These are phyloP conservation scores for Clonostachys solani DNA, from an alignment of 2,329 filamentous ascomycete genomes.

Conservation along the genomic window DNA sequence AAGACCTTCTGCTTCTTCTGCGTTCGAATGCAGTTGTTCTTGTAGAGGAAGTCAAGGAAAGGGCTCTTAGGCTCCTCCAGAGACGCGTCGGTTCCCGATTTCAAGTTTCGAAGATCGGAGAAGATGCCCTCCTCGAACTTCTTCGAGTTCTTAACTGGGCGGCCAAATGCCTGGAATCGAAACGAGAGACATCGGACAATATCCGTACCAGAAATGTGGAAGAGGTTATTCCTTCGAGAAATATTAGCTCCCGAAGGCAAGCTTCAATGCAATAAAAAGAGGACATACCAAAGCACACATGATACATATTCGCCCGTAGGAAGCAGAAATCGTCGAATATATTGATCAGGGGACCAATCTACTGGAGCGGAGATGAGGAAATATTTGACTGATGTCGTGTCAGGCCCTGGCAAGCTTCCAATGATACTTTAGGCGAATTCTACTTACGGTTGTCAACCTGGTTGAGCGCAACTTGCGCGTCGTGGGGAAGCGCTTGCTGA, in stretches of 20 bases:
- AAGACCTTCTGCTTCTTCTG: conserved; percentile 99
- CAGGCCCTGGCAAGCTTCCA: conserved; percentile 1
- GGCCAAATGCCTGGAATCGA: conserved; percentile 96
- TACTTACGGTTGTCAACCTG: conserved; percentile 93
- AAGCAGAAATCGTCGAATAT: conserved; percentile 90
- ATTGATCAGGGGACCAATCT: conserved; percentile 95
- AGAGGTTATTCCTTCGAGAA: conserved; percentile 71
- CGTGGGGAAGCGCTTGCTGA: conserved; percentile 91
- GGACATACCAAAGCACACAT: conserved; percentile 76
- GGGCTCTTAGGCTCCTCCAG: conserved; percentile 98
- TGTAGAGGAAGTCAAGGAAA: conserved; percentile 98
- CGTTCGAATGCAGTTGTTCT: conserved; percentile 99
- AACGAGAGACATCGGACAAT: conserved; percentile 98
- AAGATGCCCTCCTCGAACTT: conserved; percentile 99
- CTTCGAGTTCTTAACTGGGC: conserved; percentile 98
- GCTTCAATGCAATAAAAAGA: not conserved
- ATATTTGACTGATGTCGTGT: conserved; percentile 75
- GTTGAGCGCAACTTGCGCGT: conserved; percentile 94
- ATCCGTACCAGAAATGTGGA: conserved; percentile 98
- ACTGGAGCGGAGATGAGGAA: conserved; percentile 98
- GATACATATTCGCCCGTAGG: conserved; percentile 99
- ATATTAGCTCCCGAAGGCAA: conserved; percentile 2
- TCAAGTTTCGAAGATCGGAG: conserved; percentile 95
- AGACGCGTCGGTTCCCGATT: conserved; percentile 96
- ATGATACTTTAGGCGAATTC: not conserved